phyloP scores from a whole-genome alignment of 805 yeast species.

The Diddensiella santjacobensis region DNA sequence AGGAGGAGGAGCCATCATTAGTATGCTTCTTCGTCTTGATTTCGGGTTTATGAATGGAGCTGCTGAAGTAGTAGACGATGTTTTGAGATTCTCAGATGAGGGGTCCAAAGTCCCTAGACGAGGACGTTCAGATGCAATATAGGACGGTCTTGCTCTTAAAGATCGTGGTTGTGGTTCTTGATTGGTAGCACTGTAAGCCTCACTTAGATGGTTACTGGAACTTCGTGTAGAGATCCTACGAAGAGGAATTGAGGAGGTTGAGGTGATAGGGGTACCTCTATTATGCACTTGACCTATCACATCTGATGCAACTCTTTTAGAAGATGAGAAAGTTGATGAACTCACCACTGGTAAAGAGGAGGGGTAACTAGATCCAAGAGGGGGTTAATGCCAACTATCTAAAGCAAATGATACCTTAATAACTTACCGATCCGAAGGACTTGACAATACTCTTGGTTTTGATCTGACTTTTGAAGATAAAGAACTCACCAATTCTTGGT shows the following conservation, averaged over 20 bases:
- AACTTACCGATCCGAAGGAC: neutral
- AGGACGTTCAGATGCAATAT: neutral
- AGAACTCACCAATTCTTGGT: neutral
- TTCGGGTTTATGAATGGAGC: constrained; percentile 18
- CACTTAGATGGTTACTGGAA: neutral
- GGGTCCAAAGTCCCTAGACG: neutral
- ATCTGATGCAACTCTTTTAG: constrained; percentile 7
- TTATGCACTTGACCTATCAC: constrained; percentile 4
- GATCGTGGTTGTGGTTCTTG: neutral
- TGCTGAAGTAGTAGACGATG: neutral
- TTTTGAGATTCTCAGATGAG: neutral
- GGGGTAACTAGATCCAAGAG: constrained; percentile 4
- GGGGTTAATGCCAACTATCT: too few relatives aligned
- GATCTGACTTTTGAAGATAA: neutral
- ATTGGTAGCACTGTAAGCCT: neutral
- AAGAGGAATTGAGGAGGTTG: constrained; percentile 14
- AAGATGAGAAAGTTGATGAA: constrained; percentile 1
- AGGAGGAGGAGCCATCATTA: neutral
- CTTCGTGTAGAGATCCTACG: constrained; percentile 5
- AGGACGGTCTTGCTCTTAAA: neutral
- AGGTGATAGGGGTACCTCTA: neutral
- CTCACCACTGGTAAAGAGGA: constrained; percentile 21
- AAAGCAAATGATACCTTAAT: too few relatives aligned
- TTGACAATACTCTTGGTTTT: neutral
- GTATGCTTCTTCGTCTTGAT: constrained; percentile 13